phyloP scores from a whole-genome alignment of 805 yeast genomes.

The Nakazawaea molendinolei region DNA sequence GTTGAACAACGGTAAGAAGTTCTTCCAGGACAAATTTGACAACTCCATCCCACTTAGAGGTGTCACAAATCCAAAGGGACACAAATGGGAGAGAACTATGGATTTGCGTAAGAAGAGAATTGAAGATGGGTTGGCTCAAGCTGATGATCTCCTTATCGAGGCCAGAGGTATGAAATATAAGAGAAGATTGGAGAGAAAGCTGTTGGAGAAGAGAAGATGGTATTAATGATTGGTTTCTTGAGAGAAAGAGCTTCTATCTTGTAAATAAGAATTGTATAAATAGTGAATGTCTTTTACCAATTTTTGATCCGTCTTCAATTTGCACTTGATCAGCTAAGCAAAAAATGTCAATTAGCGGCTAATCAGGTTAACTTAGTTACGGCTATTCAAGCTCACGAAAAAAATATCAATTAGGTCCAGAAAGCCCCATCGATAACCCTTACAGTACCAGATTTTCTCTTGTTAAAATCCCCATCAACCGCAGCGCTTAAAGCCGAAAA shows the following conservation, averaged over 20 bases:
- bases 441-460: too few relatives aligned
- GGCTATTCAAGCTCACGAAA: too few relatives aligned
- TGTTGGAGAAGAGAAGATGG: constrained; percentile 30
- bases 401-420: too few relatives aligned
- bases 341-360: too few relatives aligned
- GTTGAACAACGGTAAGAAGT: constrained; percentile 50
- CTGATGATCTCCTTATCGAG: constrained; percentile 60
- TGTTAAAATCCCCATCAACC: too few relatives aligned
- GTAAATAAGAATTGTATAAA: not conserved
- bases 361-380: too few relatives aligned
- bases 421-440: too few relatives aligned
- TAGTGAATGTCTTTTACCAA: not conserved
- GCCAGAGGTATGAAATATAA: constrained; percentile 52
- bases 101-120: constrained; percentile 54
- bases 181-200: constrained; percentile 37
- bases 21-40: constrained; percentile 73
- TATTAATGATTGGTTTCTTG: constrained; percentile 16
- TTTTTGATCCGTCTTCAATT: too few relatives aligned
- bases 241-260: not conserved
- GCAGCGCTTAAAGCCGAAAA: too few relatives aligned
- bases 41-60: constrained; percentile 70
- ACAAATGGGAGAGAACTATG: constrained; percentile 67
- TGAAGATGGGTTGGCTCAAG: constrained; percentile 56
- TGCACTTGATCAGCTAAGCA: too few relatives aligned
- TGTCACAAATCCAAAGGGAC: constrained; percentile 71